Conservation (phyloP, 129 eudicot genomes). For the Erigeron canadensis region DNA sequence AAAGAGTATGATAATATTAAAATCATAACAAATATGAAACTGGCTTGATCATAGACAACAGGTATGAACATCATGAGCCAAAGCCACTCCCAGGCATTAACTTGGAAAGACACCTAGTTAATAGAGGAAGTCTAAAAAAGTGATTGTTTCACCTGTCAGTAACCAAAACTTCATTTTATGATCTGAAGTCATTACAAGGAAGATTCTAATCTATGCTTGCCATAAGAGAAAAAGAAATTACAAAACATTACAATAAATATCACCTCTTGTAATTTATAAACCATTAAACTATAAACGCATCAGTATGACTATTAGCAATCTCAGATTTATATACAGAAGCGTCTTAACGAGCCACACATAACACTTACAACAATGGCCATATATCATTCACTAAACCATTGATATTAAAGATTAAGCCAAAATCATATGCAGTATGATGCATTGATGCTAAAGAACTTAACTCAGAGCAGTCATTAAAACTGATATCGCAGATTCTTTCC, state of each 20-base stretch:
- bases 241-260: background rate
- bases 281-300: background rate
- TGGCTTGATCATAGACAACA: conserved; percentile 2
- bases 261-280: background rate
- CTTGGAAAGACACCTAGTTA: too few relatives aligned
- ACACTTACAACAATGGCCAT: background rate
- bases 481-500: too few relatives aligned
- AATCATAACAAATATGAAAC: background rate
- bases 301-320: too few relatives aligned
- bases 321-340: background rate
- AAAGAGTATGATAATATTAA: conserved; percentile 2
- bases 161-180: background rate
- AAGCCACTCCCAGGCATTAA: background rate
- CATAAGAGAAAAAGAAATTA: background rate
- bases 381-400: conserved; percentile 1
- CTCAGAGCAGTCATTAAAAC: background rate
- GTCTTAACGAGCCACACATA: conserved; percentile 11
- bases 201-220: conserved; percentile 6
- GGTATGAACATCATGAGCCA: background rate
- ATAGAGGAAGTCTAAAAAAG: background rate
- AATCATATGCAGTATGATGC: background rate
- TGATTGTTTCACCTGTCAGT: background rate
- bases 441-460: background rate
- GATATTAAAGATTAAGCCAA: conserved; percentile 10
- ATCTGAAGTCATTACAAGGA: conserved; percentile 1